Base-by-base conservation (phyloP, 2,329 filamentous ascomycete genomes). In the Fusarium buxicola region DNA sequence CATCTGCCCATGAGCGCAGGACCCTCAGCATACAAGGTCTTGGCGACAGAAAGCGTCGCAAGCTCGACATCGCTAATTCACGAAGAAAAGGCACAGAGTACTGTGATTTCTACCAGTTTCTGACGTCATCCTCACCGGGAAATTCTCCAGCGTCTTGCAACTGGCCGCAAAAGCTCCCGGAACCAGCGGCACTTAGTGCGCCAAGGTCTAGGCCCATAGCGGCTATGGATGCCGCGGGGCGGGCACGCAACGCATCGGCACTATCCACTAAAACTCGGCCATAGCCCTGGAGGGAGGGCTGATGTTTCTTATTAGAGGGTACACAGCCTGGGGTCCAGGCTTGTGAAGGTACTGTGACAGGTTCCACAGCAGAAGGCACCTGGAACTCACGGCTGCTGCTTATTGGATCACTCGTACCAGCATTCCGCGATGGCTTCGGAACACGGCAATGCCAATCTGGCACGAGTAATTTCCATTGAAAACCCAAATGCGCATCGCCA, bases 121-220 rank as follows among this genome's bases (percentile, higher is more conserved):
- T 70, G 68, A 70, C 68, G 68, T 70, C 68, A 70, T 48, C 36
- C 40, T 25, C 38, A 21, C 31, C 32, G 10, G n/a, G 21, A 32
- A 51, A 40, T 13, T n/a, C 18, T 24, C 41, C 18, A 30, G 24
- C 25, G 43, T 27, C 36, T 27, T 50, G 35, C 36, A 31, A 32
- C 36, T 36, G 44, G 28, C 39, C 31, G 59, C 25, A 46, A 44
- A 46, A 50, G 46, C 31, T 18, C 38, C 52, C 63, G 63, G 64
- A 59, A 55, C 60, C 39, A 57, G 57, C 64, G 64, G 64, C 64
- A 66, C 45, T 50, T 45, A 49, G 47, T 18, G 32, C 36, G 60
- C 63, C 63, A 66, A 67, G 63, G 56, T 35, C 63, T 66, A 50
- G 63, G 55, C 51, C 35, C 32, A 24, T 34, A 52, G 63, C 63